Conservation (phyloP, 139 green algal genomes). For the Yamagishiella unicocca region DNA sequence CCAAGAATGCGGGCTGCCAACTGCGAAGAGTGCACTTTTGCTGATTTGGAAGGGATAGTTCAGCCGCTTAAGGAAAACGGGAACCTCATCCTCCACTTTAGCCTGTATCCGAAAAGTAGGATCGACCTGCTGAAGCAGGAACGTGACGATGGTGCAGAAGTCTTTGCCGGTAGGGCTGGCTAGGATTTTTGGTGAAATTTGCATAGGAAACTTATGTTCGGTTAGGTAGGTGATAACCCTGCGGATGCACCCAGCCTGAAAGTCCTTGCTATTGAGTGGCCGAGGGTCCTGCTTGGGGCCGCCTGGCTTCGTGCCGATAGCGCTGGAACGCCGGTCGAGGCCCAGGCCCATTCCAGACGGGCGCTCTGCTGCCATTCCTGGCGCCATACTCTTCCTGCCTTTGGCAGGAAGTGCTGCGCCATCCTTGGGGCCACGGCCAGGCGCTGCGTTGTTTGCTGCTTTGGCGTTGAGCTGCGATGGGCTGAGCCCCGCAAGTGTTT, state of each 20-base stretch:
- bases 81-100: constrained; percentile 92
- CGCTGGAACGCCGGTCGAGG: constrained; percentile 61
- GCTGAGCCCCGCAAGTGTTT: constrained; percentile 81
- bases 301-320: constrained; percentile 62
- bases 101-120: constrained; percentile 76
- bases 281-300: constrained; percentile 81
- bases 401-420: constrained; percentile 40
- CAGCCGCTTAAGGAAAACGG: constrained; percentile 92
- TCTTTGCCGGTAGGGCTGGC: constrained; percentile 92
- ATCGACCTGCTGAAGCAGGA: constrained; percentile 88
- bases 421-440: constrained; percentile 15
- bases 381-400: constrained; percentile 65
- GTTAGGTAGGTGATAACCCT: constrained; percentile 89
- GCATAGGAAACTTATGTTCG: constrained; percentile 84
- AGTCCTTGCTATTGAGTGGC: constrained; percentile 84
- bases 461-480: constrained; percentile 72
- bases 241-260: constrained; percentile 77
- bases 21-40: constrained; percentile 91
- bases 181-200: constrained; percentile 86
- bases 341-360: neutral
- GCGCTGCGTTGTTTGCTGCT: constrained; percentile 55
- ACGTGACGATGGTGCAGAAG: constrained; percentile 90
- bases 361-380: neutral
- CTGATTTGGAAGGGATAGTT: constrained; percentile 94
- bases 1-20: constrained; percentile 95